Evolutionary conservation across 768 basidiomycete genomes (phyloP), one percentile per base, ranked within the genome.

Genomic region (Macrolepiota fuliginosa): DNA sequence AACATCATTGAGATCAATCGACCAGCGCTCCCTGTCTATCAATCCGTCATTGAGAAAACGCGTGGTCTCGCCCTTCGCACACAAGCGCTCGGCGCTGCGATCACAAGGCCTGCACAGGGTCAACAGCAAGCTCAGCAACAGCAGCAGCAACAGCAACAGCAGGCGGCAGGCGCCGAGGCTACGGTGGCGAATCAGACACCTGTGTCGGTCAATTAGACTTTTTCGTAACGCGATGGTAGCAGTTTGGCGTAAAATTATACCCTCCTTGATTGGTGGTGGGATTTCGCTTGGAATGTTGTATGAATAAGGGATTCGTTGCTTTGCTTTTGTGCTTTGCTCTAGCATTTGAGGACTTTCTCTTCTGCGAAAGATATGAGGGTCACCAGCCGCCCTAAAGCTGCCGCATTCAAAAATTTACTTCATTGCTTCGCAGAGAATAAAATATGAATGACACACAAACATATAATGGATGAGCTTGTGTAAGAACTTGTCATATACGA

Each of bases 1-100:
- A 97, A 98, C 72, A 91, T 96, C 67, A 96, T 98, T 68, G 90
- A 96, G 75, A 98, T 98, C 74, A 88, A 92, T 72, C 88, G 95
- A 15, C 91, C 93, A 6, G 85, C 94, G 45, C 82, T 90, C 46
- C 94, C 96, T 1, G 88, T 96, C 19, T 96, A 96, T 75, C 96
- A 96, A 70, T 84, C 90, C 4, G 89, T 98, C 67, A 97, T 97
- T 67, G 96, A 98, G 74, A 96, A 95, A 73, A 97, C 95, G 1
- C 88, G 94, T 49, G 94, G 95, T 46, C 79, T 98, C 61, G 87
- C 94, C 0, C 86, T 97, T 74, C 88, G 96, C 58, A 94, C 94
- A 0, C 94, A 95, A 70, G 94, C 92, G 1, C 74, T 97, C 55
- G 91, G 93, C 1, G 89, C 90, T 15, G 92, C 94, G 22, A 75